A percentile compares a stretch with the other conserved stretches of the same genome.
Evolutionary conservation across 345 rosid genomes (phyloP).

Genomic region (Pseudoturritis turrita): DNA sequence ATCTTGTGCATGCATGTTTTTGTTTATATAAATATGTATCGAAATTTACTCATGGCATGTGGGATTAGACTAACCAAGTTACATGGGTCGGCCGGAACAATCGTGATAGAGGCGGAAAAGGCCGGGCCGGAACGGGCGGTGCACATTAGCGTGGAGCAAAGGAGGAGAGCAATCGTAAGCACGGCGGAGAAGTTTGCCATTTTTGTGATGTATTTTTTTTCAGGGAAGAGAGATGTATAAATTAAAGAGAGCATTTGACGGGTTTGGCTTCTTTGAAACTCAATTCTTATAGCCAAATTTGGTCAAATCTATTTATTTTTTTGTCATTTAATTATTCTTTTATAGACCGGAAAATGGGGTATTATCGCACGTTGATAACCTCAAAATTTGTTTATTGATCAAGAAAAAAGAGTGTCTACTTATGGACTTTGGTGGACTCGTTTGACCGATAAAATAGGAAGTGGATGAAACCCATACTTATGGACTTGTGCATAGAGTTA

Average conservation of each 20-base stretch:
- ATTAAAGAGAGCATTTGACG: not conserved
- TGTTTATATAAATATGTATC: not conserved
- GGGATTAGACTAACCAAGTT: slow-evolving; percentile 19
- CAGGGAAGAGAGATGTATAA: not conserved
- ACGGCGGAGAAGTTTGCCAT: slow-evolving; percentile 24
- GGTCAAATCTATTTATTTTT: slow-evolving; percentile 13
- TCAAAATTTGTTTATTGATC: not conserved
- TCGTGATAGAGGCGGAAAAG: not conserved
- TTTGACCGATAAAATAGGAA: not conserved
- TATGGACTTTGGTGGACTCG: slow-evolving; percentile 23
- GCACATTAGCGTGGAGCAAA: slow-evolving; percentile 26
- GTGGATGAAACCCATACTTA: slow-evolving; percentile 3
- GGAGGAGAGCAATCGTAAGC: slow-evolving; percentile 26
- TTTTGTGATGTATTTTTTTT: not conserved
- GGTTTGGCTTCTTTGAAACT: slow-evolving; percentile 2
- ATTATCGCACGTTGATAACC: slow-evolving; percentile 16
- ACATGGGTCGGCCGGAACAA: slow-evolving; percentile 3
- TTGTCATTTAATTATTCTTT: not conserved
- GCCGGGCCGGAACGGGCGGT: slow-evolving; percentile 18
- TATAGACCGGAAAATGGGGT: not conserved
- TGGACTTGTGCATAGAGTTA: not conserved
- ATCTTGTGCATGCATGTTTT: not conserved
- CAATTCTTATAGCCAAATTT: slow-evolving; percentile 12
- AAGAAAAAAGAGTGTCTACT: not conserved
- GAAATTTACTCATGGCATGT: not conserved